Evolutionary conservation across 1,139 yeast genomes (phyloP).

Genomic region (Lodderomyces pseudojiufengensis): DNA sequence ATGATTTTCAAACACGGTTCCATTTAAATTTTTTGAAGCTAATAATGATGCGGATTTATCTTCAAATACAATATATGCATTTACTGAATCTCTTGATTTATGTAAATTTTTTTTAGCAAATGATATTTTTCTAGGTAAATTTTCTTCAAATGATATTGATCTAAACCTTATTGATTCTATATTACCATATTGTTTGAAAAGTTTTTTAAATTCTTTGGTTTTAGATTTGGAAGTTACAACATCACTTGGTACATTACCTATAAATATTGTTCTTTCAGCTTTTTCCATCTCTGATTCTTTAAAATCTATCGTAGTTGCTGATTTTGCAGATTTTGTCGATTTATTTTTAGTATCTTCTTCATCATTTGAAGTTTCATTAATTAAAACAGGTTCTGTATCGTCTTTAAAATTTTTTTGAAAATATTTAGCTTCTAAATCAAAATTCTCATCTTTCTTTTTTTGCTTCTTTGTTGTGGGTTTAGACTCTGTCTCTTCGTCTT

Average conservation of each 20-base stretch:
- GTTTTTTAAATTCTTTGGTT: conserved; percentile 61
- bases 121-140: conserved; percentile 89
- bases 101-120: conserved; percentile 79
- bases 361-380: conserved; percentile 15
- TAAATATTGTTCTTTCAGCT: conserved; percentile 84
- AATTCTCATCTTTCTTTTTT: conserved; percentile 33
- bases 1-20: conserved; percentile 59
- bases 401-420: conserved; percentile 37
- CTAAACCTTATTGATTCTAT: conserved; percentile 81
- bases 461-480: conserved; percentile 17
- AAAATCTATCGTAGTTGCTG: conserved; percentile 44
- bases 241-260: conserved; percentile 74
- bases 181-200: conserved; percentile 55
- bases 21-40: conserved; percentile 58
- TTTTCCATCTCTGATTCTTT: conserved; percentile 73
- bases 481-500: conserved; percentile 15
- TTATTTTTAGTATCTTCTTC: conserved; percentile 19
- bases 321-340: conserved; percentile 22
- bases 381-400: conserved; percentile 17
- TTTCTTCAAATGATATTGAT: conserved; percentile 85
- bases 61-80: conserved; percentile 81
- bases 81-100: conserved; percentile 71
- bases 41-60: conserved; percentile 51
- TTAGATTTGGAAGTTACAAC: conserved; percentile 63
- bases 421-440: conserved; percentile 47